Base-by-base conservation (phyloP, 495 filamentous ascomycete genomes). In the Aspergillus nanangensis region DNA sequence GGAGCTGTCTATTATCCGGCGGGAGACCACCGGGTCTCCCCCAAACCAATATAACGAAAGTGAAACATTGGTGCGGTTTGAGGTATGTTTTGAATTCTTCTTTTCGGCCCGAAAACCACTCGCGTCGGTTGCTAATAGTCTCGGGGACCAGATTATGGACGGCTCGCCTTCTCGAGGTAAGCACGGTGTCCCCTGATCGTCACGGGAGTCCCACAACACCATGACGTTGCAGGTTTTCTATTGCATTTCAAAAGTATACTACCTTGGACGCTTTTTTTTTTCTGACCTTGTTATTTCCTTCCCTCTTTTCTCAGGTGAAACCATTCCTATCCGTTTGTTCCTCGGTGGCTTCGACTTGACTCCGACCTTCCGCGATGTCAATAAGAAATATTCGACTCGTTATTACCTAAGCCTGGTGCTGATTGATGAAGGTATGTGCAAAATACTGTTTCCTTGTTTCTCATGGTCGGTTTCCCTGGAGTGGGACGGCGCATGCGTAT, bases 1-100 rank as follows among this genome's bases (percentile, higher is more conserved):
- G 93, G 93, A 99, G 73, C 70, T 99, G 38, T 93, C 88, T 48
- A 99, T 99, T 55, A 99, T 99, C 61, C 82, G 93, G 54, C 77
- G 93, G 51, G 93, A 99, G 70, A 97, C 93, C 4, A 97, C 93
- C 5, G 93, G 93, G 14, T 90, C 88, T 3, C 87, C 93, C n/a
- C 93, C 93, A n/a, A 99, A 99, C 68, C 94, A 99, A 64, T 99
- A 99, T 65, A 97, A 99, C 65, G 93, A 99, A 75, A 96, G 90
- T 67, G 93, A 99, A 71, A 99, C 93, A 11, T 71, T 99, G 59
- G 93, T 99, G 46, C 81, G 93, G 48, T 99, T 99, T 56, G 93
- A 99, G 82, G 89, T 93, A 65, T 62, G 79, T 56, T 55, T 51
- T 21, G 41, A 13, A 22, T 4, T 22, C 23, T 38, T 27, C 7